Evolutionary conservation across 2,329 filamentous ascomycete genomes (phyloP), one percentile per base, ranked within the genome.

Genomic region (Salinomyces thailandicus): DNA sequence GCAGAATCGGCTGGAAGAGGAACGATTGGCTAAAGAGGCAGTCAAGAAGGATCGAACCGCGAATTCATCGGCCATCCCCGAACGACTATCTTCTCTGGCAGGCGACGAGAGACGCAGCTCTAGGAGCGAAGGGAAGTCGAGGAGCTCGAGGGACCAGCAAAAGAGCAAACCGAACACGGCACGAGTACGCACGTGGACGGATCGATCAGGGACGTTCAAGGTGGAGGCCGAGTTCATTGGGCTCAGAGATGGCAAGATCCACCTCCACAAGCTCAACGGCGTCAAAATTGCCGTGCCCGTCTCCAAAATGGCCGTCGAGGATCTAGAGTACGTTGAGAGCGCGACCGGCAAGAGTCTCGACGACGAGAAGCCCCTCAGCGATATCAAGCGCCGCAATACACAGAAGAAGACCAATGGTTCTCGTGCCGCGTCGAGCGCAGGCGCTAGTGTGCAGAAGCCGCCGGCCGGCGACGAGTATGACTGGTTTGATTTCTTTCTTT

Each of bases 401-500:
- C 53, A 58, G 28, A 56, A 61, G 24, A 53, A 54, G 33, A 26
- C 9, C 22, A 30, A 35, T 19, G 33, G 28, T 20, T 20, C 15
- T n/a, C n/a, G 61, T 4, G 34, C 7, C 38, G 41, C 43, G 51
- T 54, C 31, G 8, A 37, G 54, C 20, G 67, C 73, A 6, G 80
- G 80, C 9, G 79, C 74, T n/a, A 72, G 72, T 2, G 65, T 85
- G 19, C 71, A 81, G 46, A 8, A 26, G 22, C 22, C 22, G 9
- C 18, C 17, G 31, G 67, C 71, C 53, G 80, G 79, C 59, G 70
- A 81, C 1, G 80, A 91, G 32, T 93, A 96, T 58, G 91, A 98
- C 59, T 98, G 91, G 91, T 98, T 98, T 54, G 86, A 95, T 57
- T 96, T 98, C 66, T 98, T 98, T 69, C 67, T 98, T 27, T 78